Evolutionary conservation across 2,329 filamentous ascomycete species (phyloP), one percentile per base, ranked within the genome.

Genomic region (Trichothecium sympodiale): DNA sequence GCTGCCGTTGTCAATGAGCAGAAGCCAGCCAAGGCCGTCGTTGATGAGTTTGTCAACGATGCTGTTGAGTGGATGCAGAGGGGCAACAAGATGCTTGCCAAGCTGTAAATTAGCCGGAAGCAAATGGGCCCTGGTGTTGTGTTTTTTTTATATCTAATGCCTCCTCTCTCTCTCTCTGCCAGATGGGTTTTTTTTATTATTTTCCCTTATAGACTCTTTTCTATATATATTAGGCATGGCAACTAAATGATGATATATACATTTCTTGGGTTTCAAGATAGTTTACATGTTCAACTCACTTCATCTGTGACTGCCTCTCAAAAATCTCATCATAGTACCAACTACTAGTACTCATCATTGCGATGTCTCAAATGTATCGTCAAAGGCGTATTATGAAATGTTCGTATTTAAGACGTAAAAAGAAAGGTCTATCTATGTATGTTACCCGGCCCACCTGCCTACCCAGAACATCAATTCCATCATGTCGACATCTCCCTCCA

Each of bases 1-100:
- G 83, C 91, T 27, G 89, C 91, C 18, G 85, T 95, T 23, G 83
- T 91, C 38, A 91, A 89, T 54, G 87, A 96, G 66, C 83, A 80
- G 70, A 93, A 93, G 77, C 67, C 73, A 28, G 91, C 91, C 42
- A 93, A 88, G 74, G 83, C 61, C 14, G 89, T 98, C 42, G 81
- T 98, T 28, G 91, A 98, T 53, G 91, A 98, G 67, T 82, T 98
- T 50, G 83, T 98, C 43, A 62, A 66, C 35, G 88, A 93, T 54
- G 91, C 88, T 29, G 77, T 84, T 39, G 69, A 67, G 42, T 74
- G 71, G 59, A 58, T 94, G 48, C 67, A 79, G 55, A 74, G 69
- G 52, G 83, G 82, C 43, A 75, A 75, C 59, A 72, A 75, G 54
- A 62, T 77, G 63, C 67, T 82, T 52, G 65, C 80, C 35, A 87